phyloP scores from a whole-genome alignment of 441 rosid genomes.

The Euphorbia schlechtendalii region DNA sequence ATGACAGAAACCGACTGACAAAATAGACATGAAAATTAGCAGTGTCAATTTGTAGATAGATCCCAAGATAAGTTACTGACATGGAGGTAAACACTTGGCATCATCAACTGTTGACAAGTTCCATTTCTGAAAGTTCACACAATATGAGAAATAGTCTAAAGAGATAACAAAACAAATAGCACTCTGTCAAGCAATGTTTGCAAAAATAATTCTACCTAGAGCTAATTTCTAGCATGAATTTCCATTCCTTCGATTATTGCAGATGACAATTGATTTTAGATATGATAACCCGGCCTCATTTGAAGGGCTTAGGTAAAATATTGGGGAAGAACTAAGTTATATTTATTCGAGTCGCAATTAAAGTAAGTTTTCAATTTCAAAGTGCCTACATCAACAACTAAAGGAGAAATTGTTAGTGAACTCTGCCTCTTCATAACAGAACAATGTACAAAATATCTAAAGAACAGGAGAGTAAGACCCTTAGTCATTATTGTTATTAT shows the following conservation, averaged over 20 bases:
- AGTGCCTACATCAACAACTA: neutral
- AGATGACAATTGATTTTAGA: neutral
- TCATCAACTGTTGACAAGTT: neutral
- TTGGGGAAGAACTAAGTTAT: neutral
- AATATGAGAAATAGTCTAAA: neutral
- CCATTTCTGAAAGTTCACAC: neutral
- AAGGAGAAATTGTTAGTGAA: neutral
- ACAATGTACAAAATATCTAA: neutral
- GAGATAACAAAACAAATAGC: neutral
- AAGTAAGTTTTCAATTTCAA: neutral
- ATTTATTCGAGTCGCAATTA: neutral
- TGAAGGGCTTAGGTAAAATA: neutral
- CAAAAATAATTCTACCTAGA: neutral
- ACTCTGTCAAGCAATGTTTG: neutral
- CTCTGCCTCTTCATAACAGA: neutral
- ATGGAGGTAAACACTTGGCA: neutral
- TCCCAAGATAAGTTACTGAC: neutral
- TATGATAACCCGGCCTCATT: neutral
- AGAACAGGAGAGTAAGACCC: neutral
- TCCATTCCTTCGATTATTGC: neutral
- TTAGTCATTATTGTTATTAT: neutral
- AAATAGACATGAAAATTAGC: neutral
- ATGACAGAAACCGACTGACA: neutral
- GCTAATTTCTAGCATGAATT: neutral
- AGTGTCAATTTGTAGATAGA: slow-evolving; percentile 1